Evolutionary conservation across 2,329 filamentous ascomycete genomes (phyloP).

Genomic region (Trichoderma atroviride): DNA sequence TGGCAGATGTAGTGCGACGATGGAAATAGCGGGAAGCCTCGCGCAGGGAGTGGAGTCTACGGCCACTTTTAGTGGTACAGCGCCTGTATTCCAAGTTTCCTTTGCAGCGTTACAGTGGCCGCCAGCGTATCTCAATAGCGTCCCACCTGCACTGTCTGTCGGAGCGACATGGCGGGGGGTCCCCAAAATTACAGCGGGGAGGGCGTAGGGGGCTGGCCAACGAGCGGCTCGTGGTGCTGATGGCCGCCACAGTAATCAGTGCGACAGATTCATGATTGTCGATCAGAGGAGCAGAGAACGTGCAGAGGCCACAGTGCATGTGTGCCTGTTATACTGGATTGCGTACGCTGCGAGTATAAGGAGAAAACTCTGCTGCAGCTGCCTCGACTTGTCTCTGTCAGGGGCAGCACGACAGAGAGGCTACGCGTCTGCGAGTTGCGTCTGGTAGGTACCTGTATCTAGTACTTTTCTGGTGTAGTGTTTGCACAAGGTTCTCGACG

Average conservation of each 20-base stretch:
- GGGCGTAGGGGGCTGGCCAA: constrained; percentile 17
- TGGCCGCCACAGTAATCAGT: constrained; percentile 8
- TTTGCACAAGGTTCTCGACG: neutral
- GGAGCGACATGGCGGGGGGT: constrained; percentile 12
- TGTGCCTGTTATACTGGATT: neutral
- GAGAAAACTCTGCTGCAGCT: neutral
- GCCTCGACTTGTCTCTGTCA: neutral
- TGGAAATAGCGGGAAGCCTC: constrained; percentile 4
- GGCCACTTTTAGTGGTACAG: neutral
- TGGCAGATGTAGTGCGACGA: constrained; percentile 10
- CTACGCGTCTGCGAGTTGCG: neutral
- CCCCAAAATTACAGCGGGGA: constrained; percentile 23
- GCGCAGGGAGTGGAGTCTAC: neutral
- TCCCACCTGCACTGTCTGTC: neutral
- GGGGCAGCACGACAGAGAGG: neutral
- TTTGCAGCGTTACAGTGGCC: neutral
- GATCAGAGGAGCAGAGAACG: neutral
- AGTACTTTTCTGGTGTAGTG: neutral
- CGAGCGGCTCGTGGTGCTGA: neutral
- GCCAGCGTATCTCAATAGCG: neutral
- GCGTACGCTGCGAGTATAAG: neutral
- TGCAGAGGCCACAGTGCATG: neutral
- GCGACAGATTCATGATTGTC: constrained; percentile 7
- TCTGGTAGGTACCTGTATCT: neutral
- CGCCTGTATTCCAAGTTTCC: neutral